Conservation (phyloP, 768 basidiomycete genomes). For the Tricholoma bakamatsutake region DNA sequence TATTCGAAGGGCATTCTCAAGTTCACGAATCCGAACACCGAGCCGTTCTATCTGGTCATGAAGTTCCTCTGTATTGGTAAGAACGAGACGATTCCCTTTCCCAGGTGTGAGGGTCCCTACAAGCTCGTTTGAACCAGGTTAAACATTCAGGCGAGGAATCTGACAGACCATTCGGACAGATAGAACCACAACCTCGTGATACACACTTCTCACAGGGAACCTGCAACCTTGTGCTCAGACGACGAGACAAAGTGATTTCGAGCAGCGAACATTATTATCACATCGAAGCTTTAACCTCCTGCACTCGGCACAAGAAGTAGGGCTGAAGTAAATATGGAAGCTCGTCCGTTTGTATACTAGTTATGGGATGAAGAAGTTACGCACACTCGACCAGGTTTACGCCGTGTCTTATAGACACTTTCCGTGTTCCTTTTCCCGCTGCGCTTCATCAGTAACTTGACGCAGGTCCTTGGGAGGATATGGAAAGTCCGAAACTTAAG, state of each 20-base stretch:
- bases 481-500: neutral
- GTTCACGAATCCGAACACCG: slow-evolving; percentile 48
- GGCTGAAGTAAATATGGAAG: slow-evolving; percentile 21
- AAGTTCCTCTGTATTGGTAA: slow-evolving; percentile 66
- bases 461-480: neutral
- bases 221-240: slow-evolving; percentile 25
- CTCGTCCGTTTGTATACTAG: neutral
- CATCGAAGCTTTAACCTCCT: slow-evolving; percentile 60
- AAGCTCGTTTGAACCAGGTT: neutral
- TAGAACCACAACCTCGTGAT: slow-evolving; percentile 65
- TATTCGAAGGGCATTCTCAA: slow-evolving; percentile 51
- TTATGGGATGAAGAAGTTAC: slow-evolving; percentile 12
- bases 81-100: slow-evolving; percentile 56
- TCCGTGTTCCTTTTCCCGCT: slow-evolving; percentile 9
- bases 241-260: neutral
- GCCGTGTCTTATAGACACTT: slow-evolving; percentile 21
- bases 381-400: slow-evolving; percentile 43
- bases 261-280: slow-evolving; percentile 48
- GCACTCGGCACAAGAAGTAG: slow-evolving; percentile 48
- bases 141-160: slow-evolving; percentile 2
- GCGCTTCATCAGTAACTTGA: neutral
- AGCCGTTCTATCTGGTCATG: slow-evolving; percentile 59
- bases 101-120: slow-evolving; percentile 51
- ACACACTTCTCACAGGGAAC: slow-evolving; percentile 77
- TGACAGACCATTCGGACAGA: slow-evolving; percentile 67